Evolutionary conservation across 192 early-diverging fungal species (phyloP), one percentile per base, ranked within the genome.

Genomic region (Coemansia erecta): DNA sequence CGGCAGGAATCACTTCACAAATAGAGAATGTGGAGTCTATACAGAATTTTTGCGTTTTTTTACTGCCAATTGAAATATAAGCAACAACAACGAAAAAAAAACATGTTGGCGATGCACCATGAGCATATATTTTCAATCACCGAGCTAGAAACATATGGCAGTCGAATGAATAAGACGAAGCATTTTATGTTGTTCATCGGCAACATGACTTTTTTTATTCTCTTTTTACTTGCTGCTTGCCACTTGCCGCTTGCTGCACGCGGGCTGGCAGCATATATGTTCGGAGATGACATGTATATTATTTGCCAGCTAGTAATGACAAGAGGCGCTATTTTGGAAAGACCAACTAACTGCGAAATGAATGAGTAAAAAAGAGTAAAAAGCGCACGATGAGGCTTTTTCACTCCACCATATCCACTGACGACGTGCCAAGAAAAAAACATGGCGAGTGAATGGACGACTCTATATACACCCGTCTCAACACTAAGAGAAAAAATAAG

Each of bases 91-190:
- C 24, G 53, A 18, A 45, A 45, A 50, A 47, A 46, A 40, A 33
- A 47, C 61, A 63, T 51, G 51, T 51, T 54, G 53, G 2, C 33
- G 53, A 28, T 40, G 24, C 49, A 51, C 14, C 14, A 51, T 13
- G 18, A 40, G 23, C 53, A 40, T 54, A 39, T 63, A 52, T 46
- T 63, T 63, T 45, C 51, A 63, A 63, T 54, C 61, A 55, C 52
- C 52, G 60, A 61, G 60, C 35, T 51, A 17, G 19, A 45, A 17
- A n/a, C 53, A 13, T 54, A 37, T 37, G 35, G 35, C 35, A 37
- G 51, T 31, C 28, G 23, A 26, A 14, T 51, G 49, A 23, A 51
- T 51, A 51, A 1, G 22, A 23, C 8, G 18, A 51, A 28, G 24
- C 14, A 14, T 51, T 51, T 51, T 49, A 22, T 28, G 23, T 51